Percentiles rank a stretch among this genome's conserved stretches.
Evolutionary conservation across 768 basidiomycete species (phyloP).

Genomic region (Paxillus rubicundulus): DNA sequence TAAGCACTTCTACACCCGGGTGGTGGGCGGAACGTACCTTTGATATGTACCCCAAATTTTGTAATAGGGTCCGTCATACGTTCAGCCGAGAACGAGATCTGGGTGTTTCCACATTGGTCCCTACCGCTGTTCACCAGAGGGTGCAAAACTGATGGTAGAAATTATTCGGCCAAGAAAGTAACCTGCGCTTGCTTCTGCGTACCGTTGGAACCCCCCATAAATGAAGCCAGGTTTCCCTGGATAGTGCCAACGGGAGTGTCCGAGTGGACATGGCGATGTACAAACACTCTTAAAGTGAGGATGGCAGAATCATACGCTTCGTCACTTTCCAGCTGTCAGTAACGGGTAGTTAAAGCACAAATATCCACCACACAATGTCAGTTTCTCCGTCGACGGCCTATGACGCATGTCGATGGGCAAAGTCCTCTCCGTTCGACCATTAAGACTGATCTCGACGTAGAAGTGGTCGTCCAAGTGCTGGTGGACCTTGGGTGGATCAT

Average conservation of each 20-base stretch:
- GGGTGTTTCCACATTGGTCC: background rate
- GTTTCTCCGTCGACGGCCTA: background rate
- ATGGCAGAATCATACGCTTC: background rate
- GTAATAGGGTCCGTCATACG: background rate
- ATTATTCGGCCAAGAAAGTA: background rate
- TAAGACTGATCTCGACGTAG: background rate
- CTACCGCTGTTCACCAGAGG: background rate
- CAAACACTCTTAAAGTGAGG: constrained; percentile 1
- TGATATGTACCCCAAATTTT: background rate
- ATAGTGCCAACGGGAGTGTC: constrained; percentile 1
- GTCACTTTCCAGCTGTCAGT: background rate
- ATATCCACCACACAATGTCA: background rate
- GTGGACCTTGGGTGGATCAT: constrained; percentile 2
- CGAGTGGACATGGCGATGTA: background rate
- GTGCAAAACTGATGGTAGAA: background rate
- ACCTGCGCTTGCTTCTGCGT: background rate
- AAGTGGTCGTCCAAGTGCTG: constrained; percentile 2
- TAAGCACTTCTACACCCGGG: background rate
- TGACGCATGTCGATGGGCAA: background rate
- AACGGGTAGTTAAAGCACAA: background rate
- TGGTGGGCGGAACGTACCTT: background rate
- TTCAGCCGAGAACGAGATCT: background rate
- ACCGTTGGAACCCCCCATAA: background rate
- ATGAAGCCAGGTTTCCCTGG: background rate
- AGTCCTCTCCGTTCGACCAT: background rate